Evolutionary conservation across 495 filamentous ascomycete genomes (phyloP).

Genomic region (Hypoxylon intermedium): DNA sequence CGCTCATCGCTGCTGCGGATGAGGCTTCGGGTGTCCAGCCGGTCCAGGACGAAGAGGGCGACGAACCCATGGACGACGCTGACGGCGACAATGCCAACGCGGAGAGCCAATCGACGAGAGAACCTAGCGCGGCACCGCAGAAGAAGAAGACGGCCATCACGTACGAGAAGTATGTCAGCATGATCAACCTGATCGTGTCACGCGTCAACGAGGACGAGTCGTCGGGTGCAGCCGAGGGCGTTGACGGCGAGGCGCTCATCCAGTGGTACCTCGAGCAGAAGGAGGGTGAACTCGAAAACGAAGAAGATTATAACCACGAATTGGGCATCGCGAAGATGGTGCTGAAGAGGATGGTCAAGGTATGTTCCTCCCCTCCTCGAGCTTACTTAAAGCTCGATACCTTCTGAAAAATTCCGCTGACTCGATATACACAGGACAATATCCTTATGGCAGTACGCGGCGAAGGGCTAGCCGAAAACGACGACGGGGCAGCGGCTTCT

Average conservation of each 20-base stretch:
- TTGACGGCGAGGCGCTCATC: conserved; percentile 84
- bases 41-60: conserved; percentile 65
- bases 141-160: conserved; percentile 85
- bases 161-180: conserved; percentile 92
- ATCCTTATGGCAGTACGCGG: conserved; percentile 90
- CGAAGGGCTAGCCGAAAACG: conserved; percentile 73
- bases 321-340: conserved; percentile 82
- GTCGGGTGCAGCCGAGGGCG: conserved; percentile 78
- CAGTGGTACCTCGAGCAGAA: conserved; percentile 95
- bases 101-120: conserved; percentile 41
- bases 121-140: conserved; percentile 46
- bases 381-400: neutral
- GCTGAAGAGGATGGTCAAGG: conserved; percentile 95
- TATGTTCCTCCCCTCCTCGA: conserved; percentile 50
- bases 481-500: conserved; percentile 58
- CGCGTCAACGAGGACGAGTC: conserved; percentile 77
- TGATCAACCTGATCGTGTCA: conserved; percentile 82
- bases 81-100: conserved; percentile 50
- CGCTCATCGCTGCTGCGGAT: conserved; percentile 49
- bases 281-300: conserved; percentile 78
- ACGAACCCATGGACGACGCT: conserved; percentile 73
- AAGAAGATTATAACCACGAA: conserved; percentile 83
- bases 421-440: conserved; percentile 68
- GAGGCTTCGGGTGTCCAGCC: conserved; percentile 50
- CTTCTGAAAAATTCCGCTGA: neutral